phyloP scores from a whole-genome alignment of 352 stramenopile species.

The Pythium brachiatum region DNA sequence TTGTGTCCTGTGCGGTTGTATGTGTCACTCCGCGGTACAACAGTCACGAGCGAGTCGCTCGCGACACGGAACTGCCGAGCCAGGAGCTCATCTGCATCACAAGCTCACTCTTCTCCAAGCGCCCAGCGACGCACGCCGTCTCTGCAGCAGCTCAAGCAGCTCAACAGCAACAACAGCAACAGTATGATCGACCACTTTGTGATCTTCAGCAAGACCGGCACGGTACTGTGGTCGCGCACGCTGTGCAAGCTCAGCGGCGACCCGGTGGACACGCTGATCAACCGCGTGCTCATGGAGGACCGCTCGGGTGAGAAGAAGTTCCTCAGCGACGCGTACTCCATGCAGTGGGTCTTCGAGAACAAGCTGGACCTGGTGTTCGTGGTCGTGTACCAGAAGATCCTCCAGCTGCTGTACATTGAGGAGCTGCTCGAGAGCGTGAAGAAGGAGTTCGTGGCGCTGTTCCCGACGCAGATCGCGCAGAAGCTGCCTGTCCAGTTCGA shows the following conservation, averaged over 20 bases:
- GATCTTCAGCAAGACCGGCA: slow-evolving; percentile 90
- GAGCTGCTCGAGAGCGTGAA: slow-evolving; percentile 89
- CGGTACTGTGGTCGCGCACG: slow-evolving; percentile 88
- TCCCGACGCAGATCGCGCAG: slow-evolving; percentile 69
- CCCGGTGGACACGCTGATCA: slow-evolving; percentile 87
- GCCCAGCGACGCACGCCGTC: not conserved
- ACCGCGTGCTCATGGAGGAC: slow-evolving; percentile 89
- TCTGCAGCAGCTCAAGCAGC: not conserved
- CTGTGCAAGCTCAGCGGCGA: slow-evolving; percentile 85
- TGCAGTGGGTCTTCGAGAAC: slow-evolving; percentile 92
- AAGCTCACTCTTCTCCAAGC: not conserved
- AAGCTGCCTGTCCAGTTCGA: slow-evolving; percentile 80
- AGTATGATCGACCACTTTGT: slow-evolving; percentile 92
- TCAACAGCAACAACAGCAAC: not conserved
- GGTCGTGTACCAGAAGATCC: slow-evolving; percentile 90
- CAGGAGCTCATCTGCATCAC: not conserved
- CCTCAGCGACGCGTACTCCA: slow-evolving; percentile 79
- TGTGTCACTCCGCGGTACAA: not conserved
- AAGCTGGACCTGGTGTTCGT: slow-evolving; percentile 91
- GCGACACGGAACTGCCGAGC: slow-evolving; percentile 2
- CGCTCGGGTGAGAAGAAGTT: slow-evolving; percentile 84
- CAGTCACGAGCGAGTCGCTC: not conserved
- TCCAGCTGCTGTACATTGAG: slow-evolving; percentile 90
- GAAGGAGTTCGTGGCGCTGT: slow-evolving; percentile 73
- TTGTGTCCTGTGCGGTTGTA: slow-evolving; percentile 16